phyloP scores from a whole-genome alignment of 805 yeast genomes.

The Starmerella gropengiesseri region DNA sequence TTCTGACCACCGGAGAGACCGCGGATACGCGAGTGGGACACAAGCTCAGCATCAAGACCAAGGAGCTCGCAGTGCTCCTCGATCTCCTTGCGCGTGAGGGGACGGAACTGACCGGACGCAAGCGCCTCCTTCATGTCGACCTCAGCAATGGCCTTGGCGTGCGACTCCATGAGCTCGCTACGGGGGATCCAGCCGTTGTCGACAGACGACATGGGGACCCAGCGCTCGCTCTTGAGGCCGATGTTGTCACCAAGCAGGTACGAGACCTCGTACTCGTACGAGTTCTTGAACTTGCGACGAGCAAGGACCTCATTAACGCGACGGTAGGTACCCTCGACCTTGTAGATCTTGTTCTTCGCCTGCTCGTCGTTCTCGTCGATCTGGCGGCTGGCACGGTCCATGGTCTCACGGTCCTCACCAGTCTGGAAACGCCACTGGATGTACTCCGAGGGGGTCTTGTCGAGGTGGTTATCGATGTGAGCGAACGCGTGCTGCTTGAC shows the following conservation, averaged over 20 bases:
- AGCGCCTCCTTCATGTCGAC: conserved; percentile 99
- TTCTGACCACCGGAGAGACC: conserved; percentile 99
- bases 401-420: conserved; percentile 99
- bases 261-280: conserved; percentile 98
- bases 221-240: conserved; percentile 97
- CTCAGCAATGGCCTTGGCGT: conserved; percentile 98
- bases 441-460: conserved; percentile 99
- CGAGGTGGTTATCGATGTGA: conserved; percentile 96
- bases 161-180: conserved; percentile 94
- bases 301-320: conserved; percentile 88
- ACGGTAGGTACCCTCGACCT: conserved; percentile 97
- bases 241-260: conserved; percentile 96
- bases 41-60: conserved; percentile 98
- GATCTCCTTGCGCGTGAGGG: conserved; percentile 99
- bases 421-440: conserved; percentile 99
- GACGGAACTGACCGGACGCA: conserved; percentile 99
- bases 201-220: conserved; percentile 99
- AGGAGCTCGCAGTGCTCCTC: conserved; percentile 97
- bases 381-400: conserved; percentile 99
- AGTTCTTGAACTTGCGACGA: conserved; percentile 99
- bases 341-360: conserved; percentile 99
- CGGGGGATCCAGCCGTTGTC: conserved; percentile 99
- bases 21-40: conserved; percentile 99
- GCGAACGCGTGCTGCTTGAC: conserved; percentile 99
- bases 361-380: conserved; percentile 94